Evolutionary conservation across 768 basidiomycete species (phyloP).

Genomic region (Tricholoma sp.): DNA sequence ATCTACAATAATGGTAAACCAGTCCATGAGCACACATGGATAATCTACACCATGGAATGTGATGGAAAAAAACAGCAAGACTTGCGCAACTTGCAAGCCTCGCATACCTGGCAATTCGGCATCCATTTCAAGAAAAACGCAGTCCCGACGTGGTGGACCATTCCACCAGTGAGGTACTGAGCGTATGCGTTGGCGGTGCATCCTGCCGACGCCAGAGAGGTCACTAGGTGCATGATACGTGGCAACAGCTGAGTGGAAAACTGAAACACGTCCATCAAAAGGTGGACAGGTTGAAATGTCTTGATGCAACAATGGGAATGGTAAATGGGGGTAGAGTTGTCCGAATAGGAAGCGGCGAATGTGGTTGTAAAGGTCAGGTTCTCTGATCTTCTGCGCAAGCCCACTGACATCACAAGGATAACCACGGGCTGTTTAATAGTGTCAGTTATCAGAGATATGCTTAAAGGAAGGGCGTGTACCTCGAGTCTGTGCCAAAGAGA

Average conservation of each 20-base stretch:
- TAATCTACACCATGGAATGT: not conserved
- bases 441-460: not conserved
- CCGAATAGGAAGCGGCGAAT: slow-evolving; percentile 11
- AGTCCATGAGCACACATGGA: not conserved
- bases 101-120: not conserved
- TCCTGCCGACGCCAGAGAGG: slow-evolving; percentile 15
- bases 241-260: slow-evolving; percentile 24
- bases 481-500: slow-evolving; percentile 1
- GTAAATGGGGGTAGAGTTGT: not conserved
- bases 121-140: not conserved
- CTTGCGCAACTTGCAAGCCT: too few relatives aligned
- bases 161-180: slow-evolving; percentile 21
- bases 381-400: not conserved
- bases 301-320: not conserved
- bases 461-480: not conserved
- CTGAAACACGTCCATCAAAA: not conserved
- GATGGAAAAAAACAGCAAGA: not conserved
- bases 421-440: not conserved
- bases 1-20: not conserved
- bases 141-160: slow-evolving; percentile 20
- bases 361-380: slow-evolving; percentile 7
- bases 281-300: not conserved
- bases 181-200: slow-evolving; percentile 21
- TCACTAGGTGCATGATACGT: slow-evolving; percentile 23
- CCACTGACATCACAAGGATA: not conserved